Percentiles rank a stretch among this genome's conserved stretches.
phyloP scores from a whole-genome alignment of 257 asterid genomes.

The Petunia secreta region DNA sequence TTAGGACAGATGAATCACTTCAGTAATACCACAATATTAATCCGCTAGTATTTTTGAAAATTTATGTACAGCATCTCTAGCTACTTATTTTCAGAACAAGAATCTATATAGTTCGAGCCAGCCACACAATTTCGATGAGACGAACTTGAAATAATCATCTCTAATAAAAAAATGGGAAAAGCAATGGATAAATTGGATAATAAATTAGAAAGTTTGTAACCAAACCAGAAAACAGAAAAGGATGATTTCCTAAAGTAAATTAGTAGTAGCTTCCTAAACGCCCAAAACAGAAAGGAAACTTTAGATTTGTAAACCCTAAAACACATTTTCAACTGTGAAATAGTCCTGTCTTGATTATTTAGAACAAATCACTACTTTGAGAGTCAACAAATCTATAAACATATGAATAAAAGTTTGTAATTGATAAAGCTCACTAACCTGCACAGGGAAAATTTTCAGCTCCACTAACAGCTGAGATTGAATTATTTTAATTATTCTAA shows the following conservation, averaged over 20 bases:
- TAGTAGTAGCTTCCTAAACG: neutral
- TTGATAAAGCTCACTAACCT: constrained; percentile 5
- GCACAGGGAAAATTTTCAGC: neutral
- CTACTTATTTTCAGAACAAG: neutral
- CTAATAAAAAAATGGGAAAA: no score
- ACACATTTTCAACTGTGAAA: neutral
- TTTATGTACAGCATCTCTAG: neutral
- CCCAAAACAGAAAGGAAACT: neutral
- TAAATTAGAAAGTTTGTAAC: neutral
- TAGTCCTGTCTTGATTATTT: neutral
- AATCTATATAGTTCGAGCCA: neutral
- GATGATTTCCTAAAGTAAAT: neutral
- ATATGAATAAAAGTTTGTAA: neutral
- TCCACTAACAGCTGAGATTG: no score
- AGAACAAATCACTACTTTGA: neutral
- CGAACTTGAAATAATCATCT: no score
- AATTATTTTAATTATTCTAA: no score
- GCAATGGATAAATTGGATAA: neutral
- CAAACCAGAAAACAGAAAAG: neutral
- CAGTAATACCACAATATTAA: neutral
- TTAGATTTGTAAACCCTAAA: constrained; percentile 1
- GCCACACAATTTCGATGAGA: neutral
- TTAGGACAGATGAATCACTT: neutral
- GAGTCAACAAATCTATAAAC: neutral
- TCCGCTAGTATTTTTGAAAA: neutral